Base-by-base conservation (phyloP, 192 early-diverging fungal genomes). In the Linnemannia zychae region DNA sequence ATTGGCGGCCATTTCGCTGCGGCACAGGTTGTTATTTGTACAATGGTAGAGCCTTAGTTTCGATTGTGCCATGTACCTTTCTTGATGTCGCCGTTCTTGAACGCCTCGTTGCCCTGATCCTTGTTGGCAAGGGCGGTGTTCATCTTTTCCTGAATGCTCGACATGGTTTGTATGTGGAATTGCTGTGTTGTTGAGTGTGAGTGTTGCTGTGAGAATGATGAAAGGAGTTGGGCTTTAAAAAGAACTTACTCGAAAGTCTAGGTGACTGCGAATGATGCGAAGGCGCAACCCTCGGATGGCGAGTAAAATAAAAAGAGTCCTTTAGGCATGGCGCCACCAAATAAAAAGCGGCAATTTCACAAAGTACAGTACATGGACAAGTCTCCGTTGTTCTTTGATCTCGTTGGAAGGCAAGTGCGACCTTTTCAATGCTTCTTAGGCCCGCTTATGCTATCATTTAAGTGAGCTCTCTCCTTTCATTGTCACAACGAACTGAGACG, bases 51-150 rank as follows among this genome's bases (percentile, higher is more conserved):
- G n/a, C n/a, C n/a, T n/a, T n/a, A n/a, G 22, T 17, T 68, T 24
- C 18, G 18, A 17, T 13, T 34, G 20, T 17, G 33, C 12, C 48
- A 67, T 74, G 44, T 77, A 88, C 88, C 88, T 71, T 80, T 63
- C 38, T 72, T 75, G 17, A 83, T 71, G 74, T 86, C 78, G 34
- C 81, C 84, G 4, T 79, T 50, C 57, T 88, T 88, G 71, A 86
- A 88, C 15, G 73, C 71, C n/a, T 88, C 88, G 60, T 86, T 86
- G 17, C 88, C 88, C 18, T 28, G 50, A 52, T 88, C 88, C 70
- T 88, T 88, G 67, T 80, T 48, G 20, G 28, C 65, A 13, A 80
- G 48, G 7, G 80, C 84, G 17, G 74, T 70, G 13, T 47, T 47
- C 24, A 88, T 79, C 69, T 86, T 86, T 38, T 86, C 84, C 38